Conservation (phyloP, 192 early-diverging fungal species). For the Coemansia sp. region DNA sequence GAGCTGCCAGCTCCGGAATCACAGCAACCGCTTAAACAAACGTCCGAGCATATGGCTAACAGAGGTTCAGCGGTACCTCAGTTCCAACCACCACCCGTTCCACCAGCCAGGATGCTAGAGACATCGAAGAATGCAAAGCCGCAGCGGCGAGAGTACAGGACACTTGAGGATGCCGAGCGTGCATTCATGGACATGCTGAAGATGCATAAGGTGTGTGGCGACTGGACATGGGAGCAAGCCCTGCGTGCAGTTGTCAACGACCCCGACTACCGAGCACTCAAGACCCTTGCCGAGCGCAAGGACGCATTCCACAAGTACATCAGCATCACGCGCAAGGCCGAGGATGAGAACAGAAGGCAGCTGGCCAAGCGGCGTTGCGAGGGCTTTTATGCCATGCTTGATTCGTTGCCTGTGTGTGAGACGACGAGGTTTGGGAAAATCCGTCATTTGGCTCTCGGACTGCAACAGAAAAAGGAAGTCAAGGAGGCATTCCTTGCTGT, state of each 20-base stretch:
- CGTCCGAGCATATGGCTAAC: not conserved
- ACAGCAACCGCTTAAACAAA: not conserved
- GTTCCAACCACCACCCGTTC: conserved; percentile 15
- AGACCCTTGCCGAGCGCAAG: conserved; percentile 79
- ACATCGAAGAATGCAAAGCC: conserved; percentile 7
- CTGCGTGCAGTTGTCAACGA: conserved; percentile 82
- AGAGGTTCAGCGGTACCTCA: not conserved
- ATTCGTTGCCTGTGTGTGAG: conserved; percentile 54
- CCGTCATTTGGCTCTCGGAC: conserved; percentile 50
- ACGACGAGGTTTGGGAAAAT: conserved; percentile 57
- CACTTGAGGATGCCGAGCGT: conserved; percentile 77
- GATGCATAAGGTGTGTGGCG: conserved; percentile 66
- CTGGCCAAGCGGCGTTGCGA: conserved; percentile 51
- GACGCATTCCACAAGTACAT: conserved; percentile 75
- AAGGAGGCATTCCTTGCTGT: conserved; percentile 65
- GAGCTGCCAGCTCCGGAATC: not conserved
- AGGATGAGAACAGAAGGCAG: conserved; percentile 22
- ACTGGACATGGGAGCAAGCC: conserved; percentile 93
- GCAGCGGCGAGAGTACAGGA: conserved; percentile 60
- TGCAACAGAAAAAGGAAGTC: conserved; percentile 24
- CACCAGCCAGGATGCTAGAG: not conserved
- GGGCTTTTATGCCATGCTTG: conserved; percentile 59
- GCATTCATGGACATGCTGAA: conserved; percentile 77
- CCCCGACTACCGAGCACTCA: conserved; percentile 80
- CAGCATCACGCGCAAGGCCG: conserved; percentile 56